Evolutionary conservation across 1,284 basidiomycete species (phyloP).

Genomic region (Boletus subluridellus): DNA sequence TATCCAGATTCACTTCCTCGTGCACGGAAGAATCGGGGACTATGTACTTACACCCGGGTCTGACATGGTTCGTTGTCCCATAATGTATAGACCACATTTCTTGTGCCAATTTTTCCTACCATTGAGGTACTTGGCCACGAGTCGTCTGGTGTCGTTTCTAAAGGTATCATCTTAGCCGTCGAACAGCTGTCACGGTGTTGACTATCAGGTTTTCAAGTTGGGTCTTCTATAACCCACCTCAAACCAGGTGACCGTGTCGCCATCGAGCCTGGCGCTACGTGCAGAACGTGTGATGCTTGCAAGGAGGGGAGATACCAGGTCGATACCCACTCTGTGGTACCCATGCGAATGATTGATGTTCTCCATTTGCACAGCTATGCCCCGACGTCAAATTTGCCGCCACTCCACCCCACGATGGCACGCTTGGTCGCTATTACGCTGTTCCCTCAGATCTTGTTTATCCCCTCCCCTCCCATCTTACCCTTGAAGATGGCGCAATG

Average conservation of each 20-base stretch:
- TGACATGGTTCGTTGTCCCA: conserved; percentile 60
- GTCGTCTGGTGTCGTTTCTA: conserved; percentile 49
- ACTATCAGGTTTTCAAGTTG: conserved; percentile 24
- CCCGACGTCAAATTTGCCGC: conserved; percentile 80
- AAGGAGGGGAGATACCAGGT: conserved; percentile 81
- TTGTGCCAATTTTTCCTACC: background rate
- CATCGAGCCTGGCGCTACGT: conserved; percentile 78
- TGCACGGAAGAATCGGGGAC: conserved; percentile 74
- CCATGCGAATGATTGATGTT: background rate
- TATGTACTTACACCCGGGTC: conserved; percentile 60
- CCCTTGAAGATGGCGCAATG: conserved; percentile 83
- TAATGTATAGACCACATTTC: conserved; percentile 1
- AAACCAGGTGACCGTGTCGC: conserved; percentile 86
- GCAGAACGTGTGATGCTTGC: conserved; percentile 70
- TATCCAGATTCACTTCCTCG: conserved; percentile 68
- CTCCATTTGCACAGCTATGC: conserved; percentile 54
- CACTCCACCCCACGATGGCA: conserved; percentile 88
- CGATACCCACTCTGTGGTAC: conserved; percentile 14
- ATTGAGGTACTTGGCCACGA: conserved; percentile 57
- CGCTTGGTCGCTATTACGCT: conserved; percentile 77
- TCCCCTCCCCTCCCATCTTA: conserved; percentile 67
- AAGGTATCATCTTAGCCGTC: conserved; percentile 25
- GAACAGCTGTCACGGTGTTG: background rate
- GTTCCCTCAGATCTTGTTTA: conserved; percentile 74
- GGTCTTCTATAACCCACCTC: conserved; percentile 38